Conservation (phyloP, 768 basidiomycete species). For the Amyloporia xantha region DNA sequence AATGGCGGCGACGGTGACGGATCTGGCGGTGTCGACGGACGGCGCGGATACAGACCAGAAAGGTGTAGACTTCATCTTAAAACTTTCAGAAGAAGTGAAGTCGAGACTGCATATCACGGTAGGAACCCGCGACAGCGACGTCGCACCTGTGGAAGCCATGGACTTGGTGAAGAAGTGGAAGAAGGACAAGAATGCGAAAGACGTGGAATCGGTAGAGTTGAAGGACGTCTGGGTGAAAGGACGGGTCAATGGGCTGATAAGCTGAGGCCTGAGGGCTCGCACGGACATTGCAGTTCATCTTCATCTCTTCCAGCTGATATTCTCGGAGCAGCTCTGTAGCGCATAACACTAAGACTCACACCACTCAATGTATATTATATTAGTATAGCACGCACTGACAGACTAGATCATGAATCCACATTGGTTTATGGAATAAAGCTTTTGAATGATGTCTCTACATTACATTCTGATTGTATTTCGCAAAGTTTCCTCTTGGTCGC, state of each 20-base stretch:
- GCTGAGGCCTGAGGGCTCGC: too few species aligned
- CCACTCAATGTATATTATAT: too few species aligned
- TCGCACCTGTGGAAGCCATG: constrained; percentile 66
- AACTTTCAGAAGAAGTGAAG: constrained; percentile 40
- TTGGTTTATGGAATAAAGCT: too few species aligned
- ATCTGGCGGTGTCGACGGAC: constrained; percentile 36
- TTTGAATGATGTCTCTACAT: too few species aligned
- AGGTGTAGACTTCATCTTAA: constrained; percentile 40
- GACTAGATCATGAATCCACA: too few species aligned
- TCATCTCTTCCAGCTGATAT: too few species aligned
- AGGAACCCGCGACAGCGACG: constrained; percentile 50
- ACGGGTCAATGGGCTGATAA: constrained; percentile 17
- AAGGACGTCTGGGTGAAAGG: constrained; percentile 22
- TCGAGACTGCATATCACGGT: constrained; percentile 78
- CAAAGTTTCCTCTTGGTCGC: too few species aligned
- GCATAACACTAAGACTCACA: too few species aligned
- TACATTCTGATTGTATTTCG: too few species aligned
- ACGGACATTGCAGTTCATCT: too few species aligned
- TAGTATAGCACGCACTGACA: too few species aligned
- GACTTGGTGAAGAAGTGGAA: constrained; percentile 52
- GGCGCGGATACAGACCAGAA: constrained; percentile 28
- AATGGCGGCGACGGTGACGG: constrained; percentile 73
- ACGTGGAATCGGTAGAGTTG: constrained; percentile 16
- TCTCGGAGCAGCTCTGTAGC: too few species aligned
- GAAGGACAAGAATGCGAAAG: constrained; percentile 19